Base-by-base conservation (phyloP, 768 basidiomycete species). In the Suillus subaureus region DNA sequence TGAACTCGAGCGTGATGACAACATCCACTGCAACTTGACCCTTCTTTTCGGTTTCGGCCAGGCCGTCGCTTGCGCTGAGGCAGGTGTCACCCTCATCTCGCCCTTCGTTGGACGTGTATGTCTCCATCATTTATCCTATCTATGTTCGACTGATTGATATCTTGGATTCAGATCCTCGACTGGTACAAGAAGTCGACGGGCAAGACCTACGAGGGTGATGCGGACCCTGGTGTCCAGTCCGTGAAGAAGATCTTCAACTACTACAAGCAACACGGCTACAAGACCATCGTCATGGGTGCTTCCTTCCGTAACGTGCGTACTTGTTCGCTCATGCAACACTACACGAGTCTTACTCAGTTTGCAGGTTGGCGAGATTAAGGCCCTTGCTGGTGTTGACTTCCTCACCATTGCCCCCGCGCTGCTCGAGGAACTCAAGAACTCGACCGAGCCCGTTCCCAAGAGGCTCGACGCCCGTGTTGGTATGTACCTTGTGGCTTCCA, bases 281-380 rank as follows among this genome's bases (percentile, higher is more conserved):
- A 96, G 74, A 99, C 97, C 72, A 98, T 99, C 80, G 97, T 99
- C 79, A 98, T 99, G 97, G 97, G 97, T 76, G 97, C 97, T 66
- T 97, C 95, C 39, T 98, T 99, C 96, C 93, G 97, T 77, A 99
- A 98, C 84, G 90, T 96, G 71, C 65, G 91, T 82, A 45, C 37
- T 62, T 28, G 39, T 33, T 64, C 60, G 18, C 49, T 42, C 18
- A 63, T 45, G 6, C 54, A 28, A 39, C 61, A 70, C 52, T 61
- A 5, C 9, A 31, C 65, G 28, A 43, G 57, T 28, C 58, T n/a
- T 35, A 64, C 63, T 61, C 70, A 61, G 60, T 42, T 51, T 40
- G 69, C 62, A 96, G 94, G 79, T 80, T 64, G 93, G 93, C 72
- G 97, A 99, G 83, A 97, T 99, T 83, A 93, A 89, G 78, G 87